A percentile compares a stretch with the other conserved stretches of the same genome.
Evolutionary conservation across 805 yeast genomes (phyloP).

Genomic region (Sugiyamaella chiloensis): DNA sequence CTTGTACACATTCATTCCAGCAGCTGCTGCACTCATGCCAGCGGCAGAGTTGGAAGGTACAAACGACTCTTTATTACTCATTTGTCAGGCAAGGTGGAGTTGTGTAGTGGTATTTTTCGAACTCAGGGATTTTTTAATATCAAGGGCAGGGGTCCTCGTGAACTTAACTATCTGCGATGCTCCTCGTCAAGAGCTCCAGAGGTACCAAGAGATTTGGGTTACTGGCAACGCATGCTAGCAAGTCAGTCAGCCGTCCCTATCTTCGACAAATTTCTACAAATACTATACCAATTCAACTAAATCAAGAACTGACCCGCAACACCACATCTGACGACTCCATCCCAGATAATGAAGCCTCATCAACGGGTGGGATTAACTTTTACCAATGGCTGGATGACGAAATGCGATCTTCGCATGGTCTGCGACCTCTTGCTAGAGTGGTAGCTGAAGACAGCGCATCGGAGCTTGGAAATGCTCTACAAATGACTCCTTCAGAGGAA

Average conservation of each 20-base stretch:
- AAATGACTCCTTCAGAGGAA: background rate
- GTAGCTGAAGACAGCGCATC: background rate
- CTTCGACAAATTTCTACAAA: too few species aligned
- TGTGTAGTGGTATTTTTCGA: background rate
- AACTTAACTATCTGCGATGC: too few species aligned
- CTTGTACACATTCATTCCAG: slow-evolving; percentile 65
- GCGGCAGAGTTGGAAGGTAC: slow-evolving; percentile 35
- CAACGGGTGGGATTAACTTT: too few species aligned
- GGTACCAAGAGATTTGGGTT: too few species aligned
- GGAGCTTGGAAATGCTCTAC: background rate
- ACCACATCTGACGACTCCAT: too few species aligned
- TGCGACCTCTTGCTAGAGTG: slow-evolving; percentile 2
- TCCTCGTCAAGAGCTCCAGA: too few species aligned
- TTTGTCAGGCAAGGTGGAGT: background rate
- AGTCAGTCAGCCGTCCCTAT: too few species aligned
- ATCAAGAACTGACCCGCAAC: too few species aligned
- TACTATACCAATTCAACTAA: too few species aligned
- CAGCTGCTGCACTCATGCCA: slow-evolving; percentile 63
- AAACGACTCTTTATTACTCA: slow-evolving; percentile 32
- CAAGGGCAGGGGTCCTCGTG: background rate
- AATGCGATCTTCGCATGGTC: slow-evolving; percentile 4
- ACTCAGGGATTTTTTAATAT: background rate
- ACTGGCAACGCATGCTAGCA: too few species aligned
- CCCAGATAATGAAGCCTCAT: too few species aligned
- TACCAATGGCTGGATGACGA: slow-evolving; percentile 8